Base-by-base conservation (phyloP, 1,284 basidiomycete genomes). In the Leccinum ponderosum region DNA sequence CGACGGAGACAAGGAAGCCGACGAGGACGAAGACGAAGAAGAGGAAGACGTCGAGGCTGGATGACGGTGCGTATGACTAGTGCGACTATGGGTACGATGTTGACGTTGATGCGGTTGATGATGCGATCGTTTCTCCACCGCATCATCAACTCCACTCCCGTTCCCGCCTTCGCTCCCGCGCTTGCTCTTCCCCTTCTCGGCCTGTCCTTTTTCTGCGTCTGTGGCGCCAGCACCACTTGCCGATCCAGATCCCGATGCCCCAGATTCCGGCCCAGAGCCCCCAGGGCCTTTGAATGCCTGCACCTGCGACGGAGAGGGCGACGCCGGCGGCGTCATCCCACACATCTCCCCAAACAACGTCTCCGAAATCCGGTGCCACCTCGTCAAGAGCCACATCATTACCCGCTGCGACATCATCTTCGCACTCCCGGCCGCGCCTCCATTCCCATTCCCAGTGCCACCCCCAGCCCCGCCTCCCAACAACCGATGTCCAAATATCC, bases 401-500 rank as follows among this genome's bases (percentile, higher is more conserved):
- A 75, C 74, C 25, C 68, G 65, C 57, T 75, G 73, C 8, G 69
- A 72, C 11, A 69, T 33, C 33, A 35, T 35, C 33, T 35, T 35
- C 0, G 33, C 33, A 35, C 33, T 35, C 12, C 33, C 33, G 14
- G 33, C 35, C 14, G 6, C 35, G 4, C 17, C 9, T 44, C 17
- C 42, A 20, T 7, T 39, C 37, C 37, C 37, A n/a, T n/a, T 39
- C 4, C 37, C 37, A 20, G 20, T 20, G 11, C 44, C 20, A 20
- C 20, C 44, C 15, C 2, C 37, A 12, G 20, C 44, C 17, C 44
- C 44, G 20, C 20, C 44, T 47, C 44, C 71, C 29, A 75, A 56
- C 9, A 73, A 47, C n/a, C 68, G 64, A 22, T 64, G 62, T 14
- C 70, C 71, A 14, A 75, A 73, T 62, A 73, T 73, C 39, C 71